These are phyloP conservation scores for Mycena latifolia DNA, from an alignment of 768 basidiomycete genomes.

Conservation along the genomic window DNA sequence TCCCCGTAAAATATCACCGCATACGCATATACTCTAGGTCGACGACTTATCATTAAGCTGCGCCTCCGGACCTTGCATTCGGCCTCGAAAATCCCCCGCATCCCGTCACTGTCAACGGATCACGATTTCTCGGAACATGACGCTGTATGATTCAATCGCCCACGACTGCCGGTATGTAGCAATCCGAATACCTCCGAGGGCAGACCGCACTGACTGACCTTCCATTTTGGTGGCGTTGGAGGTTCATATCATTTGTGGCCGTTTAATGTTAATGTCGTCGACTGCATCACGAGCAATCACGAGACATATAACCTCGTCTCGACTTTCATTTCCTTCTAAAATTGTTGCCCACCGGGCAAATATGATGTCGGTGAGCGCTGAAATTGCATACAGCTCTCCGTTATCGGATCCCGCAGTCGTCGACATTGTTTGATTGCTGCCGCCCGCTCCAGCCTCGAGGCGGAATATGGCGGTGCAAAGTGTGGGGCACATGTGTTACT, in stretches of 20 bases:
- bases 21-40: no score
- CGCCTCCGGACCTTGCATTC: background rate
- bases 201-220: background rate
- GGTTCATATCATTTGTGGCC: background rate
- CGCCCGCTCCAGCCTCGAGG: no score
- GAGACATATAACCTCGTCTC: background rate
- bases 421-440: no score
- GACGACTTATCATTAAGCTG: no score
- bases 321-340: background rate
- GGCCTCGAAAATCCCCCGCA: conserved; percentile 2
- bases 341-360: background rate
- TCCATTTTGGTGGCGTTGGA: background rate
- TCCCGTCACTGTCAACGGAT: background rate
- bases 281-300: background rate
- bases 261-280: background rate
- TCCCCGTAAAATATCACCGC: background rate
- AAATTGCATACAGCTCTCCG: no score
- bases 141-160: background rate
- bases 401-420: no score
- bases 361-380: background rate
- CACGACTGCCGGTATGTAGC: background rate
- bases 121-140: conserved; percentile 1
- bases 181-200: background rate
- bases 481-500: background rate
- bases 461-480: background rate